Conservation (phyloP, 2,329 filamentous ascomycete genomes). For the Fusarium longipes region DNA sequence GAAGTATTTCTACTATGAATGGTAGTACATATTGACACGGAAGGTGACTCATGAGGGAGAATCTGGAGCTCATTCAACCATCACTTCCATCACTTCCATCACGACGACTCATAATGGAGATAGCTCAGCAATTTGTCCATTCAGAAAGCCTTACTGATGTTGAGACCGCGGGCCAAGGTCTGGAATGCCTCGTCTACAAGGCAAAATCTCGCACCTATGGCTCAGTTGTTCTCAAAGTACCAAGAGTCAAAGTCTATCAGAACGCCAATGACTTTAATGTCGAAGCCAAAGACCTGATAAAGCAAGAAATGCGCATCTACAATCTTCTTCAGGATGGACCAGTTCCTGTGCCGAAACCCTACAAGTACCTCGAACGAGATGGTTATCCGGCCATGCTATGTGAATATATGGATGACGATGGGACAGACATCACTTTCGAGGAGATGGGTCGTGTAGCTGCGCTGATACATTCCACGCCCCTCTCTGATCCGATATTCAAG, state of each 20-base stretch:
- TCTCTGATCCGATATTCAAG: rapidly evolving
- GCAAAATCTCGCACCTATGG: background rate
- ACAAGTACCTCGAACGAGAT: conserved; percentile 12
- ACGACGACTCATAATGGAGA: background rate
- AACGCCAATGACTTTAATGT: conserved; percentile 1
- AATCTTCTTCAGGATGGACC: background rate
- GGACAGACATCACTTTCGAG: background rate
- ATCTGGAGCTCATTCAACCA: rapidly evolving
- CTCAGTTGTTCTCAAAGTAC: conserved; percentile 7
- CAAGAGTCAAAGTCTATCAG: conserved; percentile 14
- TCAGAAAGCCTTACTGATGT: background rate
- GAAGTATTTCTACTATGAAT: no score
- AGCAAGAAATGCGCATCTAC: conserved; percentile 16
- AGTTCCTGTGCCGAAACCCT: background rate
- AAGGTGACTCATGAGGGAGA: background rate
- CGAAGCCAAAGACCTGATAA: background rate
- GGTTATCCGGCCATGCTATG: conserved; percentile 14
- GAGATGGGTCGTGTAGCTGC: conserved; percentile 20
- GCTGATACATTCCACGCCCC: background rate
- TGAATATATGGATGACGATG: conserved; percentile 17
- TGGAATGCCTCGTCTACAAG: conserved; percentile 25
- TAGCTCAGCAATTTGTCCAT: background rate
- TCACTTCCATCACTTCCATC: no score
- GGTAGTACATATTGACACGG: background rate
- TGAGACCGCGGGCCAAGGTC: conserved; percentile 4